Evolutionary conservation across 2,329 filamentous ascomycete genomes (phyloP).

Genomic region (Colletotrichum sansevieriae): DNA sequence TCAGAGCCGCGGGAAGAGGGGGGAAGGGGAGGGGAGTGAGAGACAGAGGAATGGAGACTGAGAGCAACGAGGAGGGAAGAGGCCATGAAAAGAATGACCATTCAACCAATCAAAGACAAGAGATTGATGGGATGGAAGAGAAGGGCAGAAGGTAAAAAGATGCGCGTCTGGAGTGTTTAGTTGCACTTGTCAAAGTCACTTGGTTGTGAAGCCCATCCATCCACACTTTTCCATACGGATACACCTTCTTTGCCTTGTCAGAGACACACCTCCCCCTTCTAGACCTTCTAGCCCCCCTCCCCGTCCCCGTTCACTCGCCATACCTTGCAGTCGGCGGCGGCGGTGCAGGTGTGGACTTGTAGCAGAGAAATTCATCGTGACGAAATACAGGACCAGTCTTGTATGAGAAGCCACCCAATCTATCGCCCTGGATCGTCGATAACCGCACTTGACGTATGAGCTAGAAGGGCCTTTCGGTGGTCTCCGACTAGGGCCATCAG

Average conservation of each 20-base stretch:
- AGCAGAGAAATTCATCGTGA: constrained; percentile 40
- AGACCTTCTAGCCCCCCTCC: constrained; percentile 20
- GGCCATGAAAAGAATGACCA: constrained; percentile 28
- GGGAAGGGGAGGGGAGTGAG: constrained; percentile 4
- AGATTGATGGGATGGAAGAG: constrained; percentile 35
- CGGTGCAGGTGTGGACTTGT: constrained; percentile 40
- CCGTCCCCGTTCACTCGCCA: constrained; percentile 15
- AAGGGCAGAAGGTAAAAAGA: constrained; percentile 23
- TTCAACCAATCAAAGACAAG: constrained; percentile 21
- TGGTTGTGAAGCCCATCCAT: constrained; percentile 23
- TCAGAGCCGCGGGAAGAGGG: constrained; percentile 29
- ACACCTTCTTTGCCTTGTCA: constrained; percentile 33
- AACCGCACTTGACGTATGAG: constrained; percentile 36
- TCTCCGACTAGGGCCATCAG: constrained; percentile 37
- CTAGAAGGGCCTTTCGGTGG: constrained; percentile 31
- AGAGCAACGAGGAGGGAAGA: constrained; percentile 19
- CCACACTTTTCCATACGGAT: constrained; percentile 25
- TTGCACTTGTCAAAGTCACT: constrained; percentile 22
- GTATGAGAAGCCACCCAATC: constrained; percentile 21
- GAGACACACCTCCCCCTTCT: constrained; percentile 30
- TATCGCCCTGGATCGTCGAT: constrained; percentile 33
- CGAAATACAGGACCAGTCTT: constrained; percentile 31
- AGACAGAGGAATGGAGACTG: constrained; percentile 3
- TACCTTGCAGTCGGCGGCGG: constrained; percentile 31
- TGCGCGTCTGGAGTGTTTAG: constrained; percentile 16